Evolutionary conservation across 2,329 filamentous ascomycete genomes (phyloP).

Genomic region (Colletotrichum salicis): DNA sequence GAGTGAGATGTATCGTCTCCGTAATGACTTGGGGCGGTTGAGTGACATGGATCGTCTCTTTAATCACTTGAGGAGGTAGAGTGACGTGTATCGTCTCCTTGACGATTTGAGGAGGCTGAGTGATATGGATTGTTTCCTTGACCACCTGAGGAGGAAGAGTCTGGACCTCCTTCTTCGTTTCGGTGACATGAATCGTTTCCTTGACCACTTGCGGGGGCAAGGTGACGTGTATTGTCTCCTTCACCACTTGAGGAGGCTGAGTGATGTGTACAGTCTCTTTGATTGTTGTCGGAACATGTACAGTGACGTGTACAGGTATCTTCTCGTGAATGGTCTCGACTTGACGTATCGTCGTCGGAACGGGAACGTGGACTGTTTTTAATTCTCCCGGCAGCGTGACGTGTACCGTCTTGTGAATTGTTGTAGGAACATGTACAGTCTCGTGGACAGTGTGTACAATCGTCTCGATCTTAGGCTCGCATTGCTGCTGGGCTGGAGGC

Average conservation of each 20-base stretch:
- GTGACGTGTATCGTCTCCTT: not conserved
- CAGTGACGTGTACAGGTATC: constrained; percentile 17
- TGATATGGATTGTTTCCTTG: constrained; percentile 8
- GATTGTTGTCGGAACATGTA: not conserved
- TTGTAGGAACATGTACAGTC: not conserved
- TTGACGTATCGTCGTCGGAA: constrained; percentile 18
- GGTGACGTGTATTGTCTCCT: constrained; percentile 30
- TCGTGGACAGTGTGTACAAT: constrained; percentile 23
- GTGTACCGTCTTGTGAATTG: constrained; percentile 12
- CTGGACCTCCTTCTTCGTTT: constrained; percentile 9
- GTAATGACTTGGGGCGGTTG: not conserved
- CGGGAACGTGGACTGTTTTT: constrained; percentile 15
- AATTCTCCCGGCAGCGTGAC: constrained; percentile 13
- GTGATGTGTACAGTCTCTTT: constrained; percentile 30
- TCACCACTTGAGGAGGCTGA: constrained; percentile 9
- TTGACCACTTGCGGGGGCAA: constrained; percentile 16
- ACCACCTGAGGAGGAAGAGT: constrained; percentile 8
- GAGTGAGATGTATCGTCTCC: constrained; percentile 6
- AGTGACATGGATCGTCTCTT: constrained; percentile 17
- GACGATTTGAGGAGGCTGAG: constrained; percentile 2
- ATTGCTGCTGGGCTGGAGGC: constrained; percentile 16
- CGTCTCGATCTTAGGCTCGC: constrained; percentile 28
- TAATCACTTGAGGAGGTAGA: not conserved
- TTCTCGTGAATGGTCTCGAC: constrained; percentile 25
- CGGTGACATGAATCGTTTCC: constrained; percentile 25